These are phyloP conservation scores for Paramecium primaurelia DNA, from an alignment of 73 alveolate genomes.

Conservation along the genomic window DNA sequence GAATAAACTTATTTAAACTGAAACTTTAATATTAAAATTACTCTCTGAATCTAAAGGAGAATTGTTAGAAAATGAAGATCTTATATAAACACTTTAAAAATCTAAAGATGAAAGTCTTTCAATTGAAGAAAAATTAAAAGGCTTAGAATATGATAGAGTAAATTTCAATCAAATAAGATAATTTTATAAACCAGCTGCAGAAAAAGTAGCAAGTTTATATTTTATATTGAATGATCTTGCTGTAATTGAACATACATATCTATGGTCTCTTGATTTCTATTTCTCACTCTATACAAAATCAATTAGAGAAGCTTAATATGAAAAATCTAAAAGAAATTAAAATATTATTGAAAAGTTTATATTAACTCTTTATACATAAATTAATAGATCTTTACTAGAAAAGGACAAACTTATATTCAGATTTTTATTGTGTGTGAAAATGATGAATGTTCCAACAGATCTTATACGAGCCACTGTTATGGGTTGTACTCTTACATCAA, in stretches of 20 bases:
- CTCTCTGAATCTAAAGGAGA: constrained; percentile 64
- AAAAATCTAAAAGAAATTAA: constrained; percentile 58
- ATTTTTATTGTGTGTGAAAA: constrained; percentile 83
- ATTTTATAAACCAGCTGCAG: constrained; percentile 68
- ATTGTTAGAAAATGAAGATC: constrained; percentile 81
- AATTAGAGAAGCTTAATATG: constrained; percentile 60
- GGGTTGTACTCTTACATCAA: constrained; percentile 85
- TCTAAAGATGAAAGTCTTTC: constrained; percentile 73
- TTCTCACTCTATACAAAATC: constrained; percentile 59
- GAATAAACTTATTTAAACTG: constrained; percentile 43
- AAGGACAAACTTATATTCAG: constrained; percentile 90
- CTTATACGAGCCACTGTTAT: constrained; percentile 88
- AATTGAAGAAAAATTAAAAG: constrained; percentile 68
- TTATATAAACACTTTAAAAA: constrained; percentile 68
- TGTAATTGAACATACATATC: constrained; percentile 80
- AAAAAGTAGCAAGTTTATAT: constrained; percentile 78
- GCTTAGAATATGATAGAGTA: constrained; percentile 62
- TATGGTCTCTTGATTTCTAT: constrained; percentile 79
- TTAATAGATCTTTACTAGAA: constrained; percentile 91
- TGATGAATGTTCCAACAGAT: constrained; percentile 68
- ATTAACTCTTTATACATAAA: constrained; percentile 65
- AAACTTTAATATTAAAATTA: constrained; percentile 51
- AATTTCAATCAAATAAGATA: constrained; percentile 67
- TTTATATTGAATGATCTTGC: constrained; percentile 76
- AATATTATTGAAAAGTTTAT: constrained; percentile 74